Evolutionary conservation across 208 protist species (phyloP).

Genomic region (Wallacemonas sp.): DNA sequence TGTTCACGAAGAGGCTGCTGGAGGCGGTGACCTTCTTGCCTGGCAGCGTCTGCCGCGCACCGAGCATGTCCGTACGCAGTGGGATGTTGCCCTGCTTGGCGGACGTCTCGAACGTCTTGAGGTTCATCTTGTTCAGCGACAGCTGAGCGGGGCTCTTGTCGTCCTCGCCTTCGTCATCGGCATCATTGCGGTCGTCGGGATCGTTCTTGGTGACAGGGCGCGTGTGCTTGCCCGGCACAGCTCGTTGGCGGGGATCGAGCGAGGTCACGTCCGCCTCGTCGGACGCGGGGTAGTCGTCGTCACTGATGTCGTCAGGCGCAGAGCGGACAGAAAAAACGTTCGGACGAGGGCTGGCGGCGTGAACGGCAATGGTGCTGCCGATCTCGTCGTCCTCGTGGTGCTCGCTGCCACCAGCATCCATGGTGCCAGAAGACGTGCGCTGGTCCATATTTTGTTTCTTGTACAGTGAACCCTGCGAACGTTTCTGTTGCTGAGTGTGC

Average conservation of each 20-base stretch:
- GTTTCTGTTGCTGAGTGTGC: no score
- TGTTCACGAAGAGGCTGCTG: slow-evolving; percentile 19
- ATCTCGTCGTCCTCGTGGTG: slow-evolving; percentile 46
- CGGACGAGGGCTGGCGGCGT: slow-evolving; percentile 16
- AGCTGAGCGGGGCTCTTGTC: slow-evolving; percentile 25
- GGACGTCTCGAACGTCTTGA: slow-evolving; percentile 39
- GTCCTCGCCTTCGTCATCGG: slow-evolving; percentile 16
- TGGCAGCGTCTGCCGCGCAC: slow-evolving; percentile 5
- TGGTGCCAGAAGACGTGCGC: no score
- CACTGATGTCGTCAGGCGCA: slow-evolving; percentile 2
- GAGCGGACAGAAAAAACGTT: background rate
- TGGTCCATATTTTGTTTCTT: no score
- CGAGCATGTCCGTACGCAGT: slow-evolving; percentile 43
- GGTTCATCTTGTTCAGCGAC: slow-evolving; percentile 44
- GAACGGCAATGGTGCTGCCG: slow-evolving; percentile 45
- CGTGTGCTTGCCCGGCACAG: background rate
- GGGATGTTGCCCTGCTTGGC: slow-evolving; percentile 37
- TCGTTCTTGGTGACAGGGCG: background rate
- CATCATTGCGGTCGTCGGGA: background rate
- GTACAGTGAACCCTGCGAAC: no score
- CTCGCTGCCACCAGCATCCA: slow-evolving; percentile 9
- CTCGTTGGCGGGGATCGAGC: background rate
- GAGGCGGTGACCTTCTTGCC: background rate
- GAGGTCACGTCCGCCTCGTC: slow-evolving; percentile 13
- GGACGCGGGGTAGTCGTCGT: slow-evolving; percentile 12